Percentiles rank a stretch among this genome's conserved stretches.
Conservation (phyloP, 2,329 filamentous ascomycete species). For the Paradendryphiella salina region DNA sequence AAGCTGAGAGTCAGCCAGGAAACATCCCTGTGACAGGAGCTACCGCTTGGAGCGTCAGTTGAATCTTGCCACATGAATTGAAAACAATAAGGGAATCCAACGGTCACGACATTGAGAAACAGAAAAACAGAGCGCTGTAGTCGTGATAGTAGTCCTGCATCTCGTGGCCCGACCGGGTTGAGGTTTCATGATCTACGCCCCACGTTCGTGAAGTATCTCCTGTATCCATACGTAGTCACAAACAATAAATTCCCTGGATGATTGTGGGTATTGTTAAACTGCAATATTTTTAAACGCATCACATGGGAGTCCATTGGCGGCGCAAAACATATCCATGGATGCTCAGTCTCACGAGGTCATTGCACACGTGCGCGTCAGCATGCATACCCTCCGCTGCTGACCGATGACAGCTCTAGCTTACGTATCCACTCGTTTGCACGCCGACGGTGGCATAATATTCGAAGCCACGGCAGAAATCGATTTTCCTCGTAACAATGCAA, state of each 20-base stretch:
- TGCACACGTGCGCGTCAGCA: constrained; percentile 21
- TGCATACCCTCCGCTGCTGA: constrained; percentile 11
- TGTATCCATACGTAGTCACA: background rate
- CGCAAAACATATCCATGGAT: background rate
- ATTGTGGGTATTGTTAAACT: constrained; percentile 19
- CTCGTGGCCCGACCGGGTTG: constrained; percentile 1
- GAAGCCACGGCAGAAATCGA: constrained; percentile 7
- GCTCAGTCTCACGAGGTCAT: constrained; percentile 7
- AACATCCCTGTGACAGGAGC: background rate
- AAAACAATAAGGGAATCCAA: background rate
- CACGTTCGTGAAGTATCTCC: constrained; percentile 5
- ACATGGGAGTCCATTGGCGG: background rate
- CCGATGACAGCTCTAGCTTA: constrained; percentile 12
- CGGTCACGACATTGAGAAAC: no score
- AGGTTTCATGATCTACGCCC: constrained; percentile 18
- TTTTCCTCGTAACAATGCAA: constrained; percentile 4
- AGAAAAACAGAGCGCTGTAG: background rate
- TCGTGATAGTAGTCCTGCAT: constrained; percentile 1
- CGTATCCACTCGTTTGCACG: constrained; percentile 2
- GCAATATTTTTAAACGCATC: constrained; percentile 21
- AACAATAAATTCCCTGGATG: background rate
- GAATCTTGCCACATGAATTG: background rate
- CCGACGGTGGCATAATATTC: constrained; percentile 4
- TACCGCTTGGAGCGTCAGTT: background rate
- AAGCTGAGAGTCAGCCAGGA: constrained; percentile 5